These are phyloP conservation scores for Stephania cephalantha DNA, from an alignment of 164 flowering plant genomes.

Conservation along the genomic window DNA sequence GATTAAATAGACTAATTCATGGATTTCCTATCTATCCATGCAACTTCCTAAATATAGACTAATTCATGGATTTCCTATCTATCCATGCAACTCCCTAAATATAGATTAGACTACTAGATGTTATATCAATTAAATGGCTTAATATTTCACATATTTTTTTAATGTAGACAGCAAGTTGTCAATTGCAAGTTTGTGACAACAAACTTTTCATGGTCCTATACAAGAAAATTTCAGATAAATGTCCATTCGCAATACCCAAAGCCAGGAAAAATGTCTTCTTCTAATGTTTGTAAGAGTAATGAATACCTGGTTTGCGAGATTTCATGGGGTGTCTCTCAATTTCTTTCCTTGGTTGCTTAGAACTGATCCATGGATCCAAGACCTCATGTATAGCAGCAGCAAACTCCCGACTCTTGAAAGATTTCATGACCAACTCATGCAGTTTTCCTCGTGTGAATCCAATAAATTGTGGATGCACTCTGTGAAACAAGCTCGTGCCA, in stretches of 20 bases:
- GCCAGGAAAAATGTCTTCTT: not conserved
- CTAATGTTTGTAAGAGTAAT: not conserved
- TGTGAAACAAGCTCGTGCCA: slow-evolving; percentile 42
- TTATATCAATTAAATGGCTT: not conserved
- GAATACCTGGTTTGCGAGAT: slow-evolving; percentile 43
- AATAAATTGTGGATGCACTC: slow-evolving; percentile 80
- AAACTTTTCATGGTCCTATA: not conserved
- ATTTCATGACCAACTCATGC: slow-evolving; percentile 94
- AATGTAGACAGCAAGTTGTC: not conserved
- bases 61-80: not conserved
- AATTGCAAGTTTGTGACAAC: not conserved
- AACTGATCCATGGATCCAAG: slow-evolving; percentile 88
- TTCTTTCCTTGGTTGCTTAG: slow-evolving; percentile 81
- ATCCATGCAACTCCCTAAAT: not conserved
- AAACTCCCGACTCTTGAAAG: slow-evolving; percentile 88
- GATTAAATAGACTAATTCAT: not conserved
- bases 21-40: not conserved
- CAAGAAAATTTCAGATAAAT: not conserved
- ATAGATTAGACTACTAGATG: not conserved
- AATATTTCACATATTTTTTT: not conserved
- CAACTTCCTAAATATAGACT: not conserved
- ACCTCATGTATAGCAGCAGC: slow-evolving; percentile 92
- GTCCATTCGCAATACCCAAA: not conserved
- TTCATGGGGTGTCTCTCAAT: slow-evolving; percentile 40
- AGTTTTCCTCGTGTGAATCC: slow-evolving; percentile 86